Conservation (phyloP, 139 green algal species). For the Picochlorum sp. region DNA sequence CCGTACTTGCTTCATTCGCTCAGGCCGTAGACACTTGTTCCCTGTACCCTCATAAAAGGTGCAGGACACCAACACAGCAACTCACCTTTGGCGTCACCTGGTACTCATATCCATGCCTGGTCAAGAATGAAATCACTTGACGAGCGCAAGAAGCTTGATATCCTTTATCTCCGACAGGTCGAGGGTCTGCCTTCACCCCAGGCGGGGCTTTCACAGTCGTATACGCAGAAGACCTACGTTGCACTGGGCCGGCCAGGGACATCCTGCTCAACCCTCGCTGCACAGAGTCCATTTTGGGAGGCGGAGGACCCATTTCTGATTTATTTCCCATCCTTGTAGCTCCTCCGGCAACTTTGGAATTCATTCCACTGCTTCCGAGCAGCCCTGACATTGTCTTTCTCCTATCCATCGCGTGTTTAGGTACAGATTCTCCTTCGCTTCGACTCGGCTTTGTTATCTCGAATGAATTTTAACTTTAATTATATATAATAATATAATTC, state of each 20-base stretch:
- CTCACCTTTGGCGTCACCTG: slow-evolving; percentile 57
- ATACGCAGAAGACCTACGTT: slow-evolving; percentile 39
- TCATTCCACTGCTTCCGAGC: not conserved
- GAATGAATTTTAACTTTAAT: too few species aligned
- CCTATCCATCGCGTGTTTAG: too few species aligned
- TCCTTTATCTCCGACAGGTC: slow-evolving; percentile 61
- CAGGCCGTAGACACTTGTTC: too few species aligned
- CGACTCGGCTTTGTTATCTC: too few species aligned
- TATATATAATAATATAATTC: too few species aligned
- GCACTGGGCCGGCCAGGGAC: slow-evolving; percentile 27
- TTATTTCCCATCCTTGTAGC: not conserved
- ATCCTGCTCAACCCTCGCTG: slow-evolving; percentile 23
- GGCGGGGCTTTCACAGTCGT: slow-evolving; percentile 24
- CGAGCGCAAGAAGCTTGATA: slow-evolving; percentile 60
- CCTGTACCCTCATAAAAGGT: too few species aligned
- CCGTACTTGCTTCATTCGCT: too few species aligned
- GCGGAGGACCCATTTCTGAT: not conserved
- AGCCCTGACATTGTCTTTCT: not conserved
- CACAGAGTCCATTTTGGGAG: not conserved
- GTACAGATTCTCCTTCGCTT: too few species aligned
- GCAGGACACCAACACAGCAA: too few species aligned
- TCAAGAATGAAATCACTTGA: slow-evolving; percentile 71
- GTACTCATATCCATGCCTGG: slow-evolving; percentile 66
- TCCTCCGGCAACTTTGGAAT: not conserved
- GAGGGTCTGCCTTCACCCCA: slow-evolving; percentile 54